Conservation (phyloP, 2,329 filamentous ascomycete species). For the Geosmithia putterillii region DNA sequence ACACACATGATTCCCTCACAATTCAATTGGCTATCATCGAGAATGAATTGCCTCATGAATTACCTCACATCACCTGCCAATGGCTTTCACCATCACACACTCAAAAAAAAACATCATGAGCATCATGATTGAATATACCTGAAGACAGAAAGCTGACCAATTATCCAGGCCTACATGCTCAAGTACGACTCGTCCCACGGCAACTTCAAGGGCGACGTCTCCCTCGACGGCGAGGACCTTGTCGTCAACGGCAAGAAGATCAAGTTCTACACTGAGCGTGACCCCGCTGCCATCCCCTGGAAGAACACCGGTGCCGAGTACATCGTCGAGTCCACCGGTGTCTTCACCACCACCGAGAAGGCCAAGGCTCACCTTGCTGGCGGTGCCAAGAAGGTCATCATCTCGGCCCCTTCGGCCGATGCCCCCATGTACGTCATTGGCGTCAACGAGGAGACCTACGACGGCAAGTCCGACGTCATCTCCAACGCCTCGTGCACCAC, state of each 20-base stretch:
- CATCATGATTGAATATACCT: not conserved
- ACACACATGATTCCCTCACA: not conserved
- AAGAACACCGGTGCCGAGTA: constrained; percentile 76
- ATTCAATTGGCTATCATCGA: too few species aligned
- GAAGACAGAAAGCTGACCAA: not conserved
- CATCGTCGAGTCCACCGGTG: constrained; percentile 95
- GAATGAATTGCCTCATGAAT: too few species aligned
- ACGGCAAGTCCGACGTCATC: constrained; percentile 80
- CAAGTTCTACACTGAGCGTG: constrained; percentile 87
- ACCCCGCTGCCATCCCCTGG: constrained; percentile 88
- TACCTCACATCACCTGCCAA: not conserved
- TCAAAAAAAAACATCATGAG: not conserved
- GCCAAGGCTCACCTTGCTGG: constrained; percentile 87
- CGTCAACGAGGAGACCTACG: constrained; percentile 94
- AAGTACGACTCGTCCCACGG: constrained; percentile 99
- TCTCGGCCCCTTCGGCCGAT: constrained; percentile 85
- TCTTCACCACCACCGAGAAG: constrained; percentile 98
- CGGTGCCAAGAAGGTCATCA: constrained; percentile 96
- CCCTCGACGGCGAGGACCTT: constrained; percentile 58
- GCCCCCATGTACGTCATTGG: constrained; percentile 99
- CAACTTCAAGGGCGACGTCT: constrained; percentile 84
- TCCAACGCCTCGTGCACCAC: constrained; percentile 99
- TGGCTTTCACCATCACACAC: not conserved
- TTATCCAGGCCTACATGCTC: constrained; percentile 88
- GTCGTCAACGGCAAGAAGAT: constrained; percentile 89